Base-by-base conservation (phyloP, 257 asterid genomes). In the Jacaranda mimosifolia region DNA sequence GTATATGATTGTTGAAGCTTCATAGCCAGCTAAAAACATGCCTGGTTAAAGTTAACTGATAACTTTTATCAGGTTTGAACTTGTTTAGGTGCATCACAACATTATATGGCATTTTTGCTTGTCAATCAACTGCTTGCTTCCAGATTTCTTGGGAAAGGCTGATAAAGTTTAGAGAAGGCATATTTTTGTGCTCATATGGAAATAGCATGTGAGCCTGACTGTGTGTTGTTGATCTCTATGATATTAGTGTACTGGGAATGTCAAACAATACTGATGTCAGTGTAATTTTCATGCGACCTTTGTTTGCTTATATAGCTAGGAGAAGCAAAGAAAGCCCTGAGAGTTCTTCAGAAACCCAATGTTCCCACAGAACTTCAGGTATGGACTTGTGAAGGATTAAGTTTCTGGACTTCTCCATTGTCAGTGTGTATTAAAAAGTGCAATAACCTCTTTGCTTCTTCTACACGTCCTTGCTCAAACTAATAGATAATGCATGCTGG, bases 341-440 rank as follows among this genome's bases (percentile, higher is more conserved):
- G 91, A 83, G 97, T 96, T 85, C 98, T 96, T 83, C 98, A 91
- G 94, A 96, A 90, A 82, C 94, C 97, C 56, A 96, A 93, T 57
- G 96, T 96, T 79, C 88, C 93, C 39, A 74, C 86, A 79, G 97
- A 96, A 65, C 97, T 93, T 87, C 97, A 96, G 98, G 99, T 91
- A 83, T 77, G 77, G 11, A 51, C 53, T 82, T 71, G 18, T 38
- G 15, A 66, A 72, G 74, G 56, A 49, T 35, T 32, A 26, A 15
- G 58, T 78, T 78, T 62, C 75, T 45, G 7, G 46, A 63, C 73
- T 73, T 77, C 43, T 75, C 48, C 55, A 8, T 70, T 21, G 38
- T 60, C 57, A 57, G 9, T 64, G 51, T 63, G 65, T 42, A 38
- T 66, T 48, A 70, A 56, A 63, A 79, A 35, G 58, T 79, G 9